phyloP scores from a whole-genome alignment of 345 rosid genomes.

The Euphorbia pulcherrima region DNA sequence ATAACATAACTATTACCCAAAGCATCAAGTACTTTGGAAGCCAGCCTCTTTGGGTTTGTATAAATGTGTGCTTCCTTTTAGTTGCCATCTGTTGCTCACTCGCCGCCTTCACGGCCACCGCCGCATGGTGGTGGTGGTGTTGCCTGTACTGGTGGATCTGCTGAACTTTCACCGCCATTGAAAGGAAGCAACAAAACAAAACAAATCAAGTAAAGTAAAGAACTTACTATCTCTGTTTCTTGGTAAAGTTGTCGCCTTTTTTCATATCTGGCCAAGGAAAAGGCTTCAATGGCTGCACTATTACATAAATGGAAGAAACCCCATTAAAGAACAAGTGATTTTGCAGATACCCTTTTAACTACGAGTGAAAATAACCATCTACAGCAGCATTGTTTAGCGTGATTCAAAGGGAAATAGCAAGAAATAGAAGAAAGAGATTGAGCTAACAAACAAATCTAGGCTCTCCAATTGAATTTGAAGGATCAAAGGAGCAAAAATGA shows the following conservation, averaged over 20 bases:
- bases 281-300: slow-evolving; percentile 18
- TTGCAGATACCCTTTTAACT: slow-evolving; percentile 23
- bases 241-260: slow-evolving; percentile 7
- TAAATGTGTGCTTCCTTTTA: slow-evolving; percentile 62
- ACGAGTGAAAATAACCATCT: slow-evolving; percentile 29
- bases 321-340: slow-evolving; percentile 15
- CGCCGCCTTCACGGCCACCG: slow-evolving; percentile 61
- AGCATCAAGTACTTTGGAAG: slow-evolving; percentile 53
- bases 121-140: slow-evolving; percentile 38
- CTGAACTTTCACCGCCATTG: slow-evolving; percentile 61
- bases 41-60: slow-evolving; percentile 63
- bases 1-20: slow-evolving; percentile 50
- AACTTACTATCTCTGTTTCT: slow-evolving; percentile 5
- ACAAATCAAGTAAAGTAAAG: slow-evolving; percentile 6
- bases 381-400: slow-evolving; percentile 53
- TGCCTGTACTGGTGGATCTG: slow-evolving; percentile 31
- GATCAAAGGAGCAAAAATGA: slow-evolving; percentile 21
- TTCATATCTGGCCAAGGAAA: slow-evolving; percentile 43
- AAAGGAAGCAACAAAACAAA: too few relatives aligned
- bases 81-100: slow-evolving; percentile 49
- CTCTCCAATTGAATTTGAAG: slow-evolving; percentile 5
- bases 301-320: slow-evolving; percentile 18
- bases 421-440: not conserved
- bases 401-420: slow-evolving; percentile 24
- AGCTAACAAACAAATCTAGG: slow-evolving; percentile 16